Evolutionary conservation across 176 grass and related monocot species (phyloP).

Genomic region (Ensete ventricosum): DNA sequence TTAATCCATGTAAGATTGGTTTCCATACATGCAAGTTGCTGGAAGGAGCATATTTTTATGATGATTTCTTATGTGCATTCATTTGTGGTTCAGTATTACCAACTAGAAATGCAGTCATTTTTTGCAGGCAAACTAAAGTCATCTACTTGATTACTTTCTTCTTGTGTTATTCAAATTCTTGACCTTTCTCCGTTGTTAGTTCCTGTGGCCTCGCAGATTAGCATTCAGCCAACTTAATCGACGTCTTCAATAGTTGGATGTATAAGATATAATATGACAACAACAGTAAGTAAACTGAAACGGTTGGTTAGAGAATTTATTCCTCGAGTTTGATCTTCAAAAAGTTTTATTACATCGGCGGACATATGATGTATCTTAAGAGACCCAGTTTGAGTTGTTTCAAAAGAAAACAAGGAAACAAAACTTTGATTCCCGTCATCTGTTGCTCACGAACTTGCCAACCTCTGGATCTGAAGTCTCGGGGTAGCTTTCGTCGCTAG

Average conservation of each 20-base stretch:
- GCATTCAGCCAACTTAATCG: no score
- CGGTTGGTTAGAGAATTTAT: not conserved
- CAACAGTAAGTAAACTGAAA: not conserved
- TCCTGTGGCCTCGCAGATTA: not conserved
- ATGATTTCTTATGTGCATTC: no score
- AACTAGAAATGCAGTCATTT: not conserved
- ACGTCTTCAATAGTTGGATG: not conserved
- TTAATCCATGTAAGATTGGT: no score
- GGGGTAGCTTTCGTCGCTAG: not conserved
- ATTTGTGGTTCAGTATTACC: not conserved
- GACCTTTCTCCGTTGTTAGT: not conserved
- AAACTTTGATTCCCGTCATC: no score
- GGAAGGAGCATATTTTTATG: no score
- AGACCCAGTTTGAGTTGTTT: no score
- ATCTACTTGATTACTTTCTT: not conserved
- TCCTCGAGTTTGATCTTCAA: not conserved
- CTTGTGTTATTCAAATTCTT: not conserved
- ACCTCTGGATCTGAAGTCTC: not conserved
- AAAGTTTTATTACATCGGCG: not conserved
- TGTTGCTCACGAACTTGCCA: no score
- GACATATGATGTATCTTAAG: no score
- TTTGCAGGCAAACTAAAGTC: not conserved
- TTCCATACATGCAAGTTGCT: no score
- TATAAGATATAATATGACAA: constrained; percentile 3
- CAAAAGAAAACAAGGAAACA: no score